These are phyloP conservation scores for Mortierella polycephala DNA, from an alignment of 371 early-diverging fungal genomes.

Conservation along the genomic window DNA sequence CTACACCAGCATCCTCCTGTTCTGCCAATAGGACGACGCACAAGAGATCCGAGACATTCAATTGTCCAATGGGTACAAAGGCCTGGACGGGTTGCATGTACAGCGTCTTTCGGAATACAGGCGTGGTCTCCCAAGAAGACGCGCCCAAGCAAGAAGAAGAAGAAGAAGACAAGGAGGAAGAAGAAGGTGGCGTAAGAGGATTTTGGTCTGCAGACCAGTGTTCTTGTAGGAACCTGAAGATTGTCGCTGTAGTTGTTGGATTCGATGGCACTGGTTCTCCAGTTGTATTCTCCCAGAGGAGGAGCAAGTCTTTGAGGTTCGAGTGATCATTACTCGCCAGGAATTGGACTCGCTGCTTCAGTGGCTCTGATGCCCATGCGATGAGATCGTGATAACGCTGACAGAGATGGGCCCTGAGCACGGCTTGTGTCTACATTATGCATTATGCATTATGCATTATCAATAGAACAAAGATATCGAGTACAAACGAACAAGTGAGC, in stretches of 20 bases:
- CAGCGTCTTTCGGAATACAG: slow-evolving; percentile 12
- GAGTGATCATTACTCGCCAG: not conserved
- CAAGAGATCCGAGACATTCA: slow-evolving; percentile 3
- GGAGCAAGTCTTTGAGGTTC: slow-evolving; percentile 14
- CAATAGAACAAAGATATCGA: slow-evolving; percentile 23
- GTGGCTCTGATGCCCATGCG: slow-evolving; percentile 11
- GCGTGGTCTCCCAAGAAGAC: slow-evolving; percentile 9
- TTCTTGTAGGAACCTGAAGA: slow-evolving; percentile 2
- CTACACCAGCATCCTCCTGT: not conserved
- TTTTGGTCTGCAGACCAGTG: slow-evolving; percentile 7
- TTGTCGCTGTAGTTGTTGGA: not conserved
- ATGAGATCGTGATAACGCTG: slow-evolving; percentile 16
- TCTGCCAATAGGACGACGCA: slow-evolving; percentile 15
- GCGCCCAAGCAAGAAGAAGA: not conserved
- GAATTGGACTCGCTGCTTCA: slow-evolving; percentile 21
- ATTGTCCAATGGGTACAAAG: slow-evolving; percentile 15
- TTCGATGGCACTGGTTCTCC: not conserved
- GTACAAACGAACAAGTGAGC: not conserved
- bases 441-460: not conserved
- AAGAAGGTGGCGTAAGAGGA: slow-evolving; percentile 3
- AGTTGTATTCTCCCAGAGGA: slow-evolving; percentile 2
- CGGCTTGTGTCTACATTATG: slow-evolving; percentile 8
- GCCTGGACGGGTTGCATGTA: slow-evolving; percentile 7
- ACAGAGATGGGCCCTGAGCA: slow-evolving; percentile 11
- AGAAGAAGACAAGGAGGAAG: not conserved